These are phyloP conservation scores for Cochlearia excelsa DNA, from an alignment of 345 rosid species.

Conservation along the genomic window DNA sequence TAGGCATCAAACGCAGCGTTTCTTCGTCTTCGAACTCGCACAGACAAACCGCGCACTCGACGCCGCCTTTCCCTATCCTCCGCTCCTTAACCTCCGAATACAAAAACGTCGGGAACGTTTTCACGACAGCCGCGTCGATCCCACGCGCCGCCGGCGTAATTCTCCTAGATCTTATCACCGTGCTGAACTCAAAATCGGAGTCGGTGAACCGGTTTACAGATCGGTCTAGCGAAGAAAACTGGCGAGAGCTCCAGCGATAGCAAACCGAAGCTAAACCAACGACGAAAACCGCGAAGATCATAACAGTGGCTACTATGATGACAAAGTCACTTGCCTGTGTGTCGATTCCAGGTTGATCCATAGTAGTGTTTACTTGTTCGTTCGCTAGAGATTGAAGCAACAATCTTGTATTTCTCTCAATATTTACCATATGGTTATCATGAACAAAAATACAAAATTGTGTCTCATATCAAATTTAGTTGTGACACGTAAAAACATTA, in stretches of 20 bases:
- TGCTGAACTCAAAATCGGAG: conserved; percentile 18
- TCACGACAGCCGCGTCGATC: conserved; percentile 46
- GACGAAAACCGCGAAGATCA: conserved; percentile 48
- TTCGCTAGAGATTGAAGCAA: conserved; percentile 13
- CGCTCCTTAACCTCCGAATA: conserved; percentile 65
- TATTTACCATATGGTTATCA: background rate
- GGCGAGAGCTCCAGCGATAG: conserved; percentile 43
- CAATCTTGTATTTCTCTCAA: conserved; percentile 10
- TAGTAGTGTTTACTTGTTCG: conserved; percentile 23
- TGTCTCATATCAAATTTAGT: too few relatives aligned
- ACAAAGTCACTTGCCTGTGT: conserved; percentile 40
- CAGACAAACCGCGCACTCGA: conserved; percentile 78
- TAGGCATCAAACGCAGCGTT: conserved; percentile 52
- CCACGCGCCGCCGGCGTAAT: conserved; percentile 36
- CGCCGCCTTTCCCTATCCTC: conserved; percentile 50
- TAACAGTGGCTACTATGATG: conserved; percentile 44
- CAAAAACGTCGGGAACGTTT: conserved; percentile 58
- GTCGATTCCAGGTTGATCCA: background rate
- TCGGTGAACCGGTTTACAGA: background rate
- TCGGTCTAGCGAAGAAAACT: background rate
- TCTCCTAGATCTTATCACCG: conserved; percentile 25
- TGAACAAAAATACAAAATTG: background rate
- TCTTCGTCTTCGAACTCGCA: conserved; percentile 65
- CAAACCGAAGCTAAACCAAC: conserved; percentile 63
- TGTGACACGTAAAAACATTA: too few relatives aligned